Evolutionary conservation across 2,329 filamentous ascomycete species (phyloP), one percentile per base, ranked within the genome.

Genomic region (Albifimbria verrucaria): DNA sequence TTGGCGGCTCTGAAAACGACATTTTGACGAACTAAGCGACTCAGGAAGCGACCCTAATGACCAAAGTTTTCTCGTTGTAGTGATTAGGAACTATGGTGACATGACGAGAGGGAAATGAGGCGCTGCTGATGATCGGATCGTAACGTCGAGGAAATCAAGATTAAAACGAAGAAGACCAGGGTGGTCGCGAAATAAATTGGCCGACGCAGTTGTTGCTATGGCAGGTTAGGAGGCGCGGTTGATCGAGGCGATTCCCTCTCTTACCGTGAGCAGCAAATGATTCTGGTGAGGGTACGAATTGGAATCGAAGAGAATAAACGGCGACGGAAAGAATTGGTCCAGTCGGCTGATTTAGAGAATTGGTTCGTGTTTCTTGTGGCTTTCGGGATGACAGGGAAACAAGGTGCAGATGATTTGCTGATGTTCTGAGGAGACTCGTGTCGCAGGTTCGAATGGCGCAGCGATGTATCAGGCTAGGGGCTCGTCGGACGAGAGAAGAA

Each of bases 1-100:
- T 79, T 50, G 81, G 75, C 50, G 92, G 91, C 65, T 84, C 74
- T 48, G 91, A 90, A 52, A 87, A 77, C 65, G 85, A 76, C 91
- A 95, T 95, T 50, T 59, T 71, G 64, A 52, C 55, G 25, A n/a
- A n/a, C 32, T 39, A 7, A 15, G 12, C 32, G 32, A 39, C 32
- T 39, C 32, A 39, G 32, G 32, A 39, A 39, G 32, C 32, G 32
- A n/a, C 32, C 32, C 32, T 39, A 11, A 44, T 23, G 18, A 23
- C 42, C 22, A 20, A n/a, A 44, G 17, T n/a, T 44, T n/a, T 44
- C 18, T 44, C 42, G 42, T 21, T 21, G 7, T 5, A 11, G 18
- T 44, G 5, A 20, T 23, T 44, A 5, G 18, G 18, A 23, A 5
- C 22, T 44, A 44, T 44, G 22, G 20, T 15, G 42, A 44, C 42